These are phyloP conservation scores for Pittosporum tobira DNA, from an alignment of 129 eudicot species.

Conservation along the genomic window DNA sequence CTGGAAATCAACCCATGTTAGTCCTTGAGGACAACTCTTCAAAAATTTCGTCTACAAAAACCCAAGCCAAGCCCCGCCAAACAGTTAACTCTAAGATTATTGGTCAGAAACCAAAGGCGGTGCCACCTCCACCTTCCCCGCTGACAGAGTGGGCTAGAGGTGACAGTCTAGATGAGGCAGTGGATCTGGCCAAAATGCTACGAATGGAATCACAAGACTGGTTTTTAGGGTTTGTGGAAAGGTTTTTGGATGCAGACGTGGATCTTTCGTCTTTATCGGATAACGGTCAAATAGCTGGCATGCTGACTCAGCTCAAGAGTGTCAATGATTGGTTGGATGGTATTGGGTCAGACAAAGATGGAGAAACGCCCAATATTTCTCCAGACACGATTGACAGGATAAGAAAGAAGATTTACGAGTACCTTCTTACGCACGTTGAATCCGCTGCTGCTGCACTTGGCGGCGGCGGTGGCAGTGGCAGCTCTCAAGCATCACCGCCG, in stretches of 20 bases:
- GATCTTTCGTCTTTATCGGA: slow-evolving; percentile 58
- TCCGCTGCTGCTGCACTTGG: slow-evolving; percentile 98
- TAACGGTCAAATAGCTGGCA: slow-evolving; percentile 83
- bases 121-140: slow-evolving; percentile 23
- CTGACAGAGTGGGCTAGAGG: slow-evolving; percentile 76
- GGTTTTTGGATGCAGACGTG: slow-evolving; percentile 82
- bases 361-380: slow-evolving; percentile 29
- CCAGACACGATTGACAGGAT: slow-evolving; percentile 72
- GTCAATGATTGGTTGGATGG: slow-evolving; percentile 92
- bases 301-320: slow-evolving; percentile 89
- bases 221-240: slow-evolving; percentile 83
- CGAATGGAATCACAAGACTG: slow-evolving; percentile 66
- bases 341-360: slow-evolving; percentile 45
- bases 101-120: slow-evolving; percentile 12
- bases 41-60: slow-evolving; percentile 40
- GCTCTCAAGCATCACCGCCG: slow-evolving; percentile 32
- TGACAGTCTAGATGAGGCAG: slow-evolving; percentile 55
- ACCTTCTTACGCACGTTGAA: slow-evolving; percentile 89
- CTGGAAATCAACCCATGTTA: slow-evolving; percentile 39
- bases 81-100: slow-evolving; percentile 32
- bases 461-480: too few species aligned
- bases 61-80: slow-evolving; percentile 50
- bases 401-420: slow-evolving; percentile 90
- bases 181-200: slow-evolving; percentile 60
- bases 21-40: slow-evolving; percentile 57